These are phyloP conservation scores for Babesia gibsoni DNA, from an alignment of 169 alveolate genomes.

Conservation along the genomic window DNA sequence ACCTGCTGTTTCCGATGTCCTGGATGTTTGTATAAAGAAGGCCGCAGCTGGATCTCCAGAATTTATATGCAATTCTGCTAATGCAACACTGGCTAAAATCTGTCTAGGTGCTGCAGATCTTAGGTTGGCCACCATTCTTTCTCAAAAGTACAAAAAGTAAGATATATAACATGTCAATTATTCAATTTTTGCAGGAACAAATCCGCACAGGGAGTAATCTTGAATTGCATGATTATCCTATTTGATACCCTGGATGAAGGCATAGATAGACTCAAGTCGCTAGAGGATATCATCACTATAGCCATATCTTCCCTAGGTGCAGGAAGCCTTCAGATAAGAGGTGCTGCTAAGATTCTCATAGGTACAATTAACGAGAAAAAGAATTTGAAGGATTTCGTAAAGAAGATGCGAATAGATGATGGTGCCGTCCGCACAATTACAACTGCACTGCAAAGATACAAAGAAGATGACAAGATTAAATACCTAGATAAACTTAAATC, in stretches of 20 bases:
- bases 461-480: slow-evolving; percentile 16
- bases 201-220: slow-evolving; percentile 17
- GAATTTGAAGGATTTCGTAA: slow-evolving; percentile 1
- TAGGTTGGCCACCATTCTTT: slow-evolving; percentile 11
- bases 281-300: slow-evolving; percentile 27
- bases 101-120: slow-evolving; percentile 26
- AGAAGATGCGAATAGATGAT: slow-evolving; percentile 21
- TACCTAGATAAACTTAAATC: slow-evolving; percentile 15
- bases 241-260: slow-evolving; percentile 45
- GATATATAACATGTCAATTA: neutral
- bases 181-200: slow-evolving; percentile 20
- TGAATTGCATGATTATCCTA: slow-evolving; percentile 43
- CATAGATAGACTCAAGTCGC: slow-evolving; percentile 19
- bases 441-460: slow-evolving; percentile 20
- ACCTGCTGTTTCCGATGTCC: slow-evolving; percentile 24
- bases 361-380: slow-evolving; percentile 28
- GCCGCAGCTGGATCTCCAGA: slow-evolving; percentile 63
- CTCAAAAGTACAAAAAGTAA: slow-evolving; percentile 26
- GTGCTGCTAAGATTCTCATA: slow-evolving; percentile 28
- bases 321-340: slow-evolving; percentile 35
- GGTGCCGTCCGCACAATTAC: slow-evolving; percentile 3
- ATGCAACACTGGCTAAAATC: slow-evolving; percentile 35
- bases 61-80: slow-evolving; percentile 37
- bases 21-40: slow-evolving; percentile 29
- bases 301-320: slow-evolving; percentile 12